These are phyloP conservation scores for Colletotrichum lindemuthianum DNA, from an alignment of 2,329 filamentous ascomycete species.

Conservation along the genomic window DNA sequence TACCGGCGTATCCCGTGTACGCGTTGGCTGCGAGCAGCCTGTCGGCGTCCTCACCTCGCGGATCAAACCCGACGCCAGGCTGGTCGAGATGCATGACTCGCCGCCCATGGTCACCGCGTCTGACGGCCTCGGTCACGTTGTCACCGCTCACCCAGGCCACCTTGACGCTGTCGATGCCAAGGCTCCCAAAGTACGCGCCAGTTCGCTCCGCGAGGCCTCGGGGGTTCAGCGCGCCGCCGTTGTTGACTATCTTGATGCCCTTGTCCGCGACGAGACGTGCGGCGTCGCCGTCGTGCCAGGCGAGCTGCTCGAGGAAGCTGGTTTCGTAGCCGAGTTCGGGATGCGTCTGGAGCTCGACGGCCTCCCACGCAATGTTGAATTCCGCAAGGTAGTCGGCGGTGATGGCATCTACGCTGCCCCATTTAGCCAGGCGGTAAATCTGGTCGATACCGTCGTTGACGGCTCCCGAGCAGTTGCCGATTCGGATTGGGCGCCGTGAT, in stretches of 20 bases:
- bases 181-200: constrained; percentile 42
- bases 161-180: constrained; percentile 41
- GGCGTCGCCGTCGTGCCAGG: constrained; percentile 47
- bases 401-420: constrained; percentile 48
- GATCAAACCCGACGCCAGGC: constrained; percentile 25
- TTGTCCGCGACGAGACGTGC: constrained; percentile 52
- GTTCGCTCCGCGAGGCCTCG: constrained; percentile 56
- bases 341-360: constrained; percentile 47
- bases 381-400: constrained; percentile 53
- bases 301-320: constrained; percentile 55
- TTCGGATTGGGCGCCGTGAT: constrained; percentile 44
- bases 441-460: constrained; percentile 42
- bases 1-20: constrained; percentile 62
- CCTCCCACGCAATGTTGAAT: constrained; percentile 61
- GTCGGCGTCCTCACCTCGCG: not conserved
- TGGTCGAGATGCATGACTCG: constrained; percentile 37
- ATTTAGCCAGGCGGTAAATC: constrained; percentile 39
- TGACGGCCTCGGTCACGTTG: constrained; percentile 44
- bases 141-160: constrained; percentile 52
- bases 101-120: constrained; percentile 35
- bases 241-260: constrained; percentile 64
- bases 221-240: constrained; percentile 67
- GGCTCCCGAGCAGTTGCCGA: constrained; percentile 46
- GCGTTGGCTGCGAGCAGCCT: constrained; percentile 53
- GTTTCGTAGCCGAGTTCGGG: constrained; percentile 48